Conservation (phyloP, 116 monocot species). For the Iris pallida region DNA sequence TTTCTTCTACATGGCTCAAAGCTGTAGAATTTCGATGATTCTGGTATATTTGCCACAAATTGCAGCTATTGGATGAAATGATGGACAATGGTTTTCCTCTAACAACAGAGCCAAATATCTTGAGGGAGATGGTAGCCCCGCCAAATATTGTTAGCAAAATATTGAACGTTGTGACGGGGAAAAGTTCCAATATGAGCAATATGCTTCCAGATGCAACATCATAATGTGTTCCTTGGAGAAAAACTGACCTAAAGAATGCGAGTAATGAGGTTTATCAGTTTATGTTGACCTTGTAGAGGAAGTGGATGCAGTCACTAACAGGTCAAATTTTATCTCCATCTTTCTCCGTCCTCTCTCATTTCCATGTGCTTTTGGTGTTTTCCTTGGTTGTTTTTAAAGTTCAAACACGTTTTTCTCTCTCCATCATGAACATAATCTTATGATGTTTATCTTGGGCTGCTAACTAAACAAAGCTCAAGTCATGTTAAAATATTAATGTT, state of each 20-base stretch:
- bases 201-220: conserved; percentile 75
- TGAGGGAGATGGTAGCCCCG: conserved; percentile 81
- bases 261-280: conserved; percentile 86
- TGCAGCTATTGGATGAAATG: conserved; percentile 98
- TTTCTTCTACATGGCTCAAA: conserved; percentile 15
- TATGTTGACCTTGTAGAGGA: conserved; percentile 88
- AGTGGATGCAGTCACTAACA: conserved; percentile 68
- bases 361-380: neutral
- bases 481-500: no score
- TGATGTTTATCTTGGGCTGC: no score
- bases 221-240: conserved; percentile 85
- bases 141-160: conserved; percentile 87
- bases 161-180: conserved; percentile 79
- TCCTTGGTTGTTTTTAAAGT: no score
- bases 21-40: conserved; percentile 7
- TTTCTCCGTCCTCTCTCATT: neutral
- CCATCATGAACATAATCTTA: neutral
- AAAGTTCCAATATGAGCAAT: conserved; percentile 59
- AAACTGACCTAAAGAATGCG: conserved; percentile 43
- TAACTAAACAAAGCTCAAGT: no score
- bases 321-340: conserved; percentile 26
- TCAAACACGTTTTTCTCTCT: neutral
- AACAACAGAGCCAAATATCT: conserved; percentile 89
- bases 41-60: conserved; percentile 15
- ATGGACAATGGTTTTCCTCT: conserved; percentile 95